These are phyloP conservation scores for Salix purpurea DNA, from an alignment of 345 rosid genomes.

Conservation along the genomic window DNA sequence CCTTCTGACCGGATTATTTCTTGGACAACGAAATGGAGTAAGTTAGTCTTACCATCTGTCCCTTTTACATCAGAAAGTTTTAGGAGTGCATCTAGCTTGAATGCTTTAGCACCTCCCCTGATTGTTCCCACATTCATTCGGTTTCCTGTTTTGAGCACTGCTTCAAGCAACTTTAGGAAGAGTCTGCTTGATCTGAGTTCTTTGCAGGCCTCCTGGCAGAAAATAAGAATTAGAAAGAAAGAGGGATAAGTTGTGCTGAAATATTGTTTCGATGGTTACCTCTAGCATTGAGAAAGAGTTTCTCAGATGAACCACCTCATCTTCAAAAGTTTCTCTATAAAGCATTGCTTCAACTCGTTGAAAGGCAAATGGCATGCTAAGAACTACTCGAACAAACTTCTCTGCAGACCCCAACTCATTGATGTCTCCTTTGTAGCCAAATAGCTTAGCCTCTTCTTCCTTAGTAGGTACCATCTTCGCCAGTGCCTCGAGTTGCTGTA, in stretches of 20 bases:
- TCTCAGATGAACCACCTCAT: slow-evolving; percentile 80
- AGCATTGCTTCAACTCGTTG: slow-evolving; percentile 85
- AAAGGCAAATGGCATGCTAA: slow-evolving; percentile 65
- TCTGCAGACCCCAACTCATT: slow-evolving; percentile 88
- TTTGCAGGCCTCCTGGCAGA: slow-evolving; percentile 84
- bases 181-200: slow-evolving; percentile 90
- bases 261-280: slow-evolving; percentile 34
- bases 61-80: slow-evolving; percentile 94
- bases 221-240: neutral
- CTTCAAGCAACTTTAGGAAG: slow-evolving; percentile 82
- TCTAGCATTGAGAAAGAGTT: slow-evolving; percentile 88
- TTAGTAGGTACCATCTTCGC: slow-evolving; percentile 86
- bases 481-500: slow-evolving; percentile 86
- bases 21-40: slow-evolving; percentile 92
- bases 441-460: slow-evolving; percentile 80
- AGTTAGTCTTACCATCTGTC: slow-evolving; percentile 76
- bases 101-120: slow-evolving; percentile 91
- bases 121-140: slow-evolving; percentile 94
- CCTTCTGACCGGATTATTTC: slow-evolving; percentile 91
- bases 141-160: slow-evolving; percentile 94
- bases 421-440: slow-evolving; percentile 59
- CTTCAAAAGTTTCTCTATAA: slow-evolving; percentile 79
- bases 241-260: neutral
- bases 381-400: slow-evolving; percentile 56
- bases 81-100: slow-evolving; percentile 88